These are phyloP conservation scores for Nakazawaea anatomiae DNA, from an alignment of 805 yeast genomes.

Conservation along the genomic window DNA sequence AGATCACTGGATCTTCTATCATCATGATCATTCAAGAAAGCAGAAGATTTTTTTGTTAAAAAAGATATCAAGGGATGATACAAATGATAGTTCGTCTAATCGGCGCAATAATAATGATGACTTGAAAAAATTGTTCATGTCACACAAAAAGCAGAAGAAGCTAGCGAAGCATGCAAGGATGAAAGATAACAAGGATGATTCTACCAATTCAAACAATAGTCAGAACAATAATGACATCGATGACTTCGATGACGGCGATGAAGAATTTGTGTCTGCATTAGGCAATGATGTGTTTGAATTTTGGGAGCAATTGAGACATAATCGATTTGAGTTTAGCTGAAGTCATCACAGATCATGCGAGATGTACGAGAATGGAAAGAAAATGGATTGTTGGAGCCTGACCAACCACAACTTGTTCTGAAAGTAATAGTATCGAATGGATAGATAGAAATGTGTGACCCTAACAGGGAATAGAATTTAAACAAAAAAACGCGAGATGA, in stretches of 20 bases:
- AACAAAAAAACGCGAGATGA: no score
- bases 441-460: no score
- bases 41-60: neutral
- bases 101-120: neutral
- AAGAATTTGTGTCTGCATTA: neutral
- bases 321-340: neutral
- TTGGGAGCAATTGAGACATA: neutral
- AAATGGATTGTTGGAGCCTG: no score
- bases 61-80: neutral
- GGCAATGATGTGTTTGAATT: slow-evolving; percentile 2
- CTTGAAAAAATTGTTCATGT: slow-evolving; percentile 2
- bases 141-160: neutral
- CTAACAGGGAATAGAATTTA: no score
- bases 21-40: neutral
- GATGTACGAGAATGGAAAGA: no score
- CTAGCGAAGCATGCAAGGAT: neutral
- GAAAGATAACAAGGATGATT: neutral
- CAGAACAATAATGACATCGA: neutral
- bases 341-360: no score
- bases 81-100: neutral
- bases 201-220: neutral
- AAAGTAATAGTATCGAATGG: no score
- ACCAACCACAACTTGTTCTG: no score
- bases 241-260: neutral
- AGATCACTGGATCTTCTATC: slow-evolving; percentile 6